Conservation (phyloP, 2,329 filamentous ascomycete species). For the Taxawa tesnikishii region DNA sequence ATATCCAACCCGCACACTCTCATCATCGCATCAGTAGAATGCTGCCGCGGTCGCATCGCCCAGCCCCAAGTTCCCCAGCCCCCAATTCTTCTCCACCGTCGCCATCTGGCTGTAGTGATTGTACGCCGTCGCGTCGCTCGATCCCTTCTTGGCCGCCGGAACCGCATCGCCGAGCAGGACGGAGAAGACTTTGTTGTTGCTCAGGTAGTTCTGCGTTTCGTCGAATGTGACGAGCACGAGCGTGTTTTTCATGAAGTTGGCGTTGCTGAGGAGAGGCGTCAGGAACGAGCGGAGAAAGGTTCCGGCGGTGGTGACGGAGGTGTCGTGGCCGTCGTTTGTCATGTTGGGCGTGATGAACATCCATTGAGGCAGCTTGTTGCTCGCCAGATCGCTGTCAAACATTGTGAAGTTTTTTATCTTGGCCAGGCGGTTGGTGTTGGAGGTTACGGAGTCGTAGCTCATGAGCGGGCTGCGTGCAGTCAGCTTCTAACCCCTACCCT, state of each 20-base stretch:
- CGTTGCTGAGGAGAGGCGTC: constrained; percentile 53
- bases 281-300: constrained; percentile 54
- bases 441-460: constrained; percentile 53
- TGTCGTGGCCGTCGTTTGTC: constrained; percentile 63
- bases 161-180: constrained; percentile 62
- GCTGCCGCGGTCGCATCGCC: constrained; percentile 25
- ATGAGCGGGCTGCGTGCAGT: constrained; percentile 59
- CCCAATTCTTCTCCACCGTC: constrained; percentile 33
- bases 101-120: constrained; percentile 28
- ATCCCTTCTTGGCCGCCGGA: constrained; percentile 52
- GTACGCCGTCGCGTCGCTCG: constrained; percentile 47
- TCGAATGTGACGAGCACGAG: constrained; percentile 64
- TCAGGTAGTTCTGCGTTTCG: constrained; percentile 54
- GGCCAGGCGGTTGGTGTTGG: constrained; percentile 45
- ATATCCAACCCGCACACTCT: too few species aligned
- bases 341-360: constrained; percentile 60
- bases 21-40: too few species aligned
- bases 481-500: too few species aligned
- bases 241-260: constrained; percentile 59
- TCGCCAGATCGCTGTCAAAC: constrained; percentile 56
- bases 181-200: constrained; percentile 52
- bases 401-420: constrained; percentile 62
- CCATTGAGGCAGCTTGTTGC: constrained; percentile 56
- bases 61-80: constrained; percentile 22
- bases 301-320: constrained; percentile 52